Conservation (phyloP, 2,329 filamentous ascomycete genomes). For the Beauveria brongniartii region DNA sequence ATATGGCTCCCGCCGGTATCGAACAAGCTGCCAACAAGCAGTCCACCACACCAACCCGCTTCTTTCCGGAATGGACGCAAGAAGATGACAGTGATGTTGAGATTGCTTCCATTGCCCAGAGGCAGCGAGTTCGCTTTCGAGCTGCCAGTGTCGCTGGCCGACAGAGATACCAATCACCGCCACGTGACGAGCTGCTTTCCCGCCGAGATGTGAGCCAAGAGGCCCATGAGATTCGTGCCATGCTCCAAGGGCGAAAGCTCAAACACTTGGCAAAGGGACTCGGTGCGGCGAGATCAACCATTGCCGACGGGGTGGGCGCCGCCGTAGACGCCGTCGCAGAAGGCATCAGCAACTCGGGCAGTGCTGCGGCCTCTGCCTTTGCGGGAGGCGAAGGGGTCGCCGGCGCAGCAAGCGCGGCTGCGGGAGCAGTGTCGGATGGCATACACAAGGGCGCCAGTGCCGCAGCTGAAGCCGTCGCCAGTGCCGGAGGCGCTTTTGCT, state of each 20-base stretch:
- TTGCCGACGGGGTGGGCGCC: not conserved
- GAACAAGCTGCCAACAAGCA: not conserved
- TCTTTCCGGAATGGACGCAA: conserved; percentile 4
- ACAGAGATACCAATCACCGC: not conserved
- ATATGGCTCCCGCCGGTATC: conserved; percentile 3
- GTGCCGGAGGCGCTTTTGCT: not conserved
- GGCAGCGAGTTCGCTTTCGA: conserved; percentile 3
- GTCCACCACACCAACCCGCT: not conserved
- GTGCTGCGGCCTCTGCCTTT: not conserved
- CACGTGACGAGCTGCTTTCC: not conserved
- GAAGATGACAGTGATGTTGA: conserved; percentile 9
- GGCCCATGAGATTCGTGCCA: conserved; percentile 2
- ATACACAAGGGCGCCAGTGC: not conserved
- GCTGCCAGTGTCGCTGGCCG: conserved; percentile 3
- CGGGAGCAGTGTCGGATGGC: not conserved
- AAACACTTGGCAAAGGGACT: not conserved
- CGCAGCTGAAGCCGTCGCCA: not conserved
- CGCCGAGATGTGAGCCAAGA: not conserved
- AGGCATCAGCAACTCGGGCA: not conserved
- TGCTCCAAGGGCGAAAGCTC: not conserved
- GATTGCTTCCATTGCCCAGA: conserved; percentile 2
- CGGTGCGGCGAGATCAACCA: not conserved
- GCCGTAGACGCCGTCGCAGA: not conserved
- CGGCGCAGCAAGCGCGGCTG: not conserved
- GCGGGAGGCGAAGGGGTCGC: not conserved